Conservation (phyloP, 2,329 filamentous ascomycete species). For the Cephalotrichum gorgonifer region DNA sequence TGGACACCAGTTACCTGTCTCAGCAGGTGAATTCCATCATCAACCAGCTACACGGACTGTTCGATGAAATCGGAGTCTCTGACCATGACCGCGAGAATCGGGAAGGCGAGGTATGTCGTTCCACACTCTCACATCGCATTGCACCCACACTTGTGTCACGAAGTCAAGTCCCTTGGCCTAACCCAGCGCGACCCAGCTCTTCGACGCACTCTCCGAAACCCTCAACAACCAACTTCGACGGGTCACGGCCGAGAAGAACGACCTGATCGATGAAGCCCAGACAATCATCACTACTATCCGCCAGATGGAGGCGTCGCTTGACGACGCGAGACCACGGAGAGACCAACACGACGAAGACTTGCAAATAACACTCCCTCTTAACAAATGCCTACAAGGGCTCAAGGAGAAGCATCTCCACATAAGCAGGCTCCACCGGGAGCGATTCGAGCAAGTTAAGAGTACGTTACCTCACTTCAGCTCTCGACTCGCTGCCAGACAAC, state of each 20-base stretch:
- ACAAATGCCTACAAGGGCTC: conserved; percentile 64
- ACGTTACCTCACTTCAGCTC: conserved; percentile 20
- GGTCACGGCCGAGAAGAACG: conserved; percentile 80
- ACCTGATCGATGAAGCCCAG: conserved; percentile 82
- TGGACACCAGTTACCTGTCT: conserved; percentile 88
- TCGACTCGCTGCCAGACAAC: background rate
- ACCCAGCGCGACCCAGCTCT: conserved; percentile 49
- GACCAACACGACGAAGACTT: conserved; percentile 55
- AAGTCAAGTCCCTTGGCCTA: background rate
- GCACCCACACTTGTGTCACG: conserved; percentile 8
- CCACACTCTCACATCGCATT: background rate
- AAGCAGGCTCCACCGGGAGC: conserved; percentile 74
- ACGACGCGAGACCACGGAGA: conserved; percentile 58
- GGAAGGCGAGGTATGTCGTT: conserved; percentile 67
- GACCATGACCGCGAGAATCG: conserved; percentile 82
- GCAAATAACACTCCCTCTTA: conserved; percentile 73
- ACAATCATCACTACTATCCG: conserved; percentile 74
- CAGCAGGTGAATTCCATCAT: conserved; percentile 95
- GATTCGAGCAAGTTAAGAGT: conserved; percentile 95
- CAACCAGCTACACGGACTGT: conserved; percentile 83
- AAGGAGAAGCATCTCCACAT: conserved; percentile 81
- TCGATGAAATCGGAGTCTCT: conserved; percentile 96
- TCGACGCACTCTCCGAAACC: conserved; percentile 82
- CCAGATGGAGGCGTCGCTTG: conserved; percentile 87
- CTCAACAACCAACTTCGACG: conserved; percentile 80